Evolutionary conservation across 1,284 basidiomycete genomes (phyloP), one percentile per base, ranked within the genome.

Genomic region (Flammula alnicola): DNA sequence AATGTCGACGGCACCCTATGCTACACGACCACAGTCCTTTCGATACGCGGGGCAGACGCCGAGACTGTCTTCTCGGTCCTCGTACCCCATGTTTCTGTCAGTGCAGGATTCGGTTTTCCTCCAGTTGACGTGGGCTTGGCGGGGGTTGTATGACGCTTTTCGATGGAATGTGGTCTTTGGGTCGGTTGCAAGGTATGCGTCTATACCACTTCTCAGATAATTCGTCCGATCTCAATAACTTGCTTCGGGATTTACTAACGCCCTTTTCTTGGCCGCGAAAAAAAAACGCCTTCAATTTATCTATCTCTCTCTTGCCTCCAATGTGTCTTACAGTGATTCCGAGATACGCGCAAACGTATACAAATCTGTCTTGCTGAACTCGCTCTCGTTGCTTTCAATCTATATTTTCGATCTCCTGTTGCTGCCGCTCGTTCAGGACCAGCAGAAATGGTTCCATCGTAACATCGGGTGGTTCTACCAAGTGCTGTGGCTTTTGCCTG

Each of bases 401-500:
- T 89, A 84, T 62, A 72, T 79, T 11, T 88, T 90, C 63, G 87
- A 91, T 60, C 64, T 85, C 31, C 63, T 91, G 12, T 71, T 91
- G n/a, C 74, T 80, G 16, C 88, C 88, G 4, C 74, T 90, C n/a
- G 79, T 87, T 3, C 74, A 72, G 38, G 76, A 77, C 55, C 77
- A 81, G 54, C 78, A 78, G 57, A 80, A 75, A 55, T 88, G 84
- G 84, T 65, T 88, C 25, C 83, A 84, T 61, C 72, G 81, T 16
- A 88, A 89, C 59, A 73, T 89, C 10, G 82, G 85, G 5, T 83
- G 81, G 80, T 81, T 88, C 53, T 92, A 91, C 64, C 83, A 82
- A 58, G 70, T 80, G 2, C 67, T 92, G 31, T 92, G 90, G 89
- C 68, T 92, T 4, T 67, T 88, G 20, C 89, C 90, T 1, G 78